Conservation (phyloP, 208 protist species). For the Trypanosoma brucei region DNA sequence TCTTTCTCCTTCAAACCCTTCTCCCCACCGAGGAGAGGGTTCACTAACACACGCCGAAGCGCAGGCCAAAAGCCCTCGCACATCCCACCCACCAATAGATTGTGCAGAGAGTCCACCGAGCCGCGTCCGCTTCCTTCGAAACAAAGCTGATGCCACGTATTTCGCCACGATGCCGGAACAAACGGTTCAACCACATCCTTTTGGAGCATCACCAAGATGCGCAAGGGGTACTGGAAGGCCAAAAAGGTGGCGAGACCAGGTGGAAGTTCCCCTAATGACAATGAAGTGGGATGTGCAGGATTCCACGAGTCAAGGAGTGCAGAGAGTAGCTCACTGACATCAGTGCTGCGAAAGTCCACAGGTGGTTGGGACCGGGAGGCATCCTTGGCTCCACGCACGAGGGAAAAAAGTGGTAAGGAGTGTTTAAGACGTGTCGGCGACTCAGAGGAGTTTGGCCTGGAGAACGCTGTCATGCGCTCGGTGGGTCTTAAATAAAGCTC, state of each 20-base stretch:
- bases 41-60: neutral
- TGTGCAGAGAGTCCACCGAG: neutral
- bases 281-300: neutral
- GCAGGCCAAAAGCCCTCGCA: slow-evolving; percentile 15
- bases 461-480: neutral
- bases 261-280: slow-evolving; percentile 16
- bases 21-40: slow-evolving; percentile 10
- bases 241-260: slow-evolving; percentile 24
- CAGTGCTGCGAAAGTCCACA: slow-evolving; percentile 12
- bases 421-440: neutral
- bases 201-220: slow-evolving; percentile 9
- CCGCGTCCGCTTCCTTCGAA: neutral
- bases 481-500: slow-evolving; percentile 11
- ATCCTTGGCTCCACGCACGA: neutral
- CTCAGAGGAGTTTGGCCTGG: neutral
- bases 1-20: neutral
- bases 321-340: slow-evolving; percentile 2
- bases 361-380: slow-evolving; percentile 1
- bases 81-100: slow-evolving; percentile 1
- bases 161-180: slow-evolving; percentile 8
- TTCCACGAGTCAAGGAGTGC: slow-evolving; percentile 6
- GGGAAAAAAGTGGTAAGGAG: slow-evolving; percentile 6
- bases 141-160: slow-evolving; percentile 8
- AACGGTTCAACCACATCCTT: slow-evolving; percentile 6
- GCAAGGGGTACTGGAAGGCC: slow-evolving; percentile 7